Conservation (phyloP, 495 filamentous ascomycete species). For the Talaromyces thailandensis region DNA sequence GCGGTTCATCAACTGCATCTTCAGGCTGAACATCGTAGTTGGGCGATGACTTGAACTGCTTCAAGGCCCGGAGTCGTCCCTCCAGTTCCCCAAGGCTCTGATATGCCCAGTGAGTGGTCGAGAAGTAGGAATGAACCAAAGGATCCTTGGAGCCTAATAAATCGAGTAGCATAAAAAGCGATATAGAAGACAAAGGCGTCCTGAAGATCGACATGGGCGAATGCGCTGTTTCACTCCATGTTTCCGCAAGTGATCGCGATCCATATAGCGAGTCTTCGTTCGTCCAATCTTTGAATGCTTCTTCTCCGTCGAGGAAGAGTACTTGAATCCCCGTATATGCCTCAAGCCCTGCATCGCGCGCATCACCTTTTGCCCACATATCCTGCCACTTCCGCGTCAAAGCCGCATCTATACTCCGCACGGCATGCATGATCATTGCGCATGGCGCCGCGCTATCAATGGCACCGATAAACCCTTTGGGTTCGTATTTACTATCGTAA, state of each 20-base stretch:
- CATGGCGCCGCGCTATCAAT: slow-evolving; percentile 90
- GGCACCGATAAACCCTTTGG: slow-evolving; percentile 86
- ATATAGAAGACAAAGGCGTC: slow-evolving; percentile 67
- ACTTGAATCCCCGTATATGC: slow-evolving; percentile 82
- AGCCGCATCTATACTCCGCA: slow-evolving; percentile 67
- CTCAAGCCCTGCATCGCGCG: slow-evolving; percentile 39
- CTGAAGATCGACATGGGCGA: slow-evolving; percentile 64
- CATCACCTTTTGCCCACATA: slow-evolving; percentile 50
- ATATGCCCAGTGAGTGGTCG: slow-evolving; percentile 92
- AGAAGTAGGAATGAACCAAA: slow-evolving; percentile 69
- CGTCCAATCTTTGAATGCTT: slow-evolving; percentile 78
- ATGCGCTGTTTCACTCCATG: slow-evolving; percentile 60
- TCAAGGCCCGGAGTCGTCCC: slow-evolving; percentile 51
- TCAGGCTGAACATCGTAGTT: slow-evolving; percentile 7
- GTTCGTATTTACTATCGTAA: slow-evolving; percentile 79
- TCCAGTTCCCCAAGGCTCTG: slow-evolving; percentile 59
- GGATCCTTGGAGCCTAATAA: slow-evolving; percentile 68
- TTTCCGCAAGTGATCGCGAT: slow-evolving; percentile 64
- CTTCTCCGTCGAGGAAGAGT: slow-evolving; percentile 86
- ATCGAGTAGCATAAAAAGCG: slow-evolving; percentile 87
- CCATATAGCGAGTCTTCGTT: slow-evolving; percentile 79
- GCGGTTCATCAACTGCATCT: background rate
- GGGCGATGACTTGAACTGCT: slow-evolving; percentile 41
- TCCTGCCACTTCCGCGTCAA: slow-evolving; percentile 72
- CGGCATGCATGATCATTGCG: slow-evolving; percentile 82